A percentile compares a stretch with the other conserved stretches of the same genome.
Conservation (phyloP, 352 stramenopile species). For the Phytophthora podocarpi region DNA sequence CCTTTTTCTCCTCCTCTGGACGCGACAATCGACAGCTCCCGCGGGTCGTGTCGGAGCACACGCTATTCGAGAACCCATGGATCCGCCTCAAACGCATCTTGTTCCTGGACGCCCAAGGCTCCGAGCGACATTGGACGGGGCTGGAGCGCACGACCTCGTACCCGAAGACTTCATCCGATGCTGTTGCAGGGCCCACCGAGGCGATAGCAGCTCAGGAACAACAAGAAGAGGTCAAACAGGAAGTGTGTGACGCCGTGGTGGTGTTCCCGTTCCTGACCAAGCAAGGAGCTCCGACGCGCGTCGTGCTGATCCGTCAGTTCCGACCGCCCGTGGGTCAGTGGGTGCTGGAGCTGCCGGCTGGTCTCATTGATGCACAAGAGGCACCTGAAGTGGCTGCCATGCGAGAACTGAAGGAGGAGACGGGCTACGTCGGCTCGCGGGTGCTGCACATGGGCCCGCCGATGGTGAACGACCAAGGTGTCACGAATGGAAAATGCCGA, state of each 20-base stretch:
- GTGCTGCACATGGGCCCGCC: slow-evolving; percentile 75
- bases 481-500: slow-evolving; percentile 77
- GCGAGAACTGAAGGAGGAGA: slow-evolving; percentile 91
- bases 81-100: slow-evolving; percentile 68
- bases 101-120: slow-evolving; percentile 58
- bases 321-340: slow-evolving; percentile 83
- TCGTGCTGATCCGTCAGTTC: slow-evolving; percentile 92
- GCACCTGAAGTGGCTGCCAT: slow-evolving; percentile 71
- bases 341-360: slow-evolving; percentile 91
- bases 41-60: slow-evolving; percentile 55
- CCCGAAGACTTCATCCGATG: slow-evolving; percentile 22
- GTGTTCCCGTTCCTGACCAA: slow-evolving; percentile 75
- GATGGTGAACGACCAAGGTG: slow-evolving; percentile 83
- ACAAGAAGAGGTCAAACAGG: slow-evolving; percentile 9
- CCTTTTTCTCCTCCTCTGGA: slow-evolving; percentile 14
- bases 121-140: slow-evolving; percentile 63
- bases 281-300: slow-evolving; percentile 28
- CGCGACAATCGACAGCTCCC: slow-evolving; percentile 32
- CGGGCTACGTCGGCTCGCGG: slow-evolving; percentile 74
- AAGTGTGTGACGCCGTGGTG: slow-evolving; percentile 71
- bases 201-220: not conserved
- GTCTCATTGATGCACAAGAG: slow-evolving; percentile 90
- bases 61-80: slow-evolving; percentile 72
- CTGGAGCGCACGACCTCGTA: slow-evolving; percentile 74
- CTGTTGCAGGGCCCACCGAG: not conserved